Conservation (phyloP, 345 rosid species). For the Sonneratia alba region DNA sequence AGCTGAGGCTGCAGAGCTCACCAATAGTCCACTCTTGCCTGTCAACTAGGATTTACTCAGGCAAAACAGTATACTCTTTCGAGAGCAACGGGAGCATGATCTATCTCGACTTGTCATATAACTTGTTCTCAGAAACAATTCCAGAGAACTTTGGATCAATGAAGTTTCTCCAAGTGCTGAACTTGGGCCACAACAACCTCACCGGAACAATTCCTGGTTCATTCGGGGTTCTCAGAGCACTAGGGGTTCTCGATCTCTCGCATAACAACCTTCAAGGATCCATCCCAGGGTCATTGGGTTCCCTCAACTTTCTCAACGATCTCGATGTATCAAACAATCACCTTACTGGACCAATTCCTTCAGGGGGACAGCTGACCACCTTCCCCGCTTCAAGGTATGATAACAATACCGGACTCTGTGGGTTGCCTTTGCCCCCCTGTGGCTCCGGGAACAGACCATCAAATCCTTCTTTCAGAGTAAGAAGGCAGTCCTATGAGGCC, state of each 20-base stretch:
- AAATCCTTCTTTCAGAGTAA: slow-evolving; percentile 13
- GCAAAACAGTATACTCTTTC: slow-evolving; percentile 72
- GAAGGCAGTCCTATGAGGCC: slow-evolving; percentile 40
- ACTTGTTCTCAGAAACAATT: slow-evolving; percentile 52
- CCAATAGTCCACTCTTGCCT: slow-evolving; percentile 91
- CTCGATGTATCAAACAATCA: slow-evolving; percentile 92
- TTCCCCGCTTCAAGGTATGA: slow-evolving; percentile 75
- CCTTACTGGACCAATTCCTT: slow-evolving; percentile 74
- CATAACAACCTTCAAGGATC: slow-evolving; percentile 71
- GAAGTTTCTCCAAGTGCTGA: slow-evolving; percentile 77
- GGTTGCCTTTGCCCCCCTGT: slow-evolving; percentile 69
- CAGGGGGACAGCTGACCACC: slow-evolving; percentile 91
- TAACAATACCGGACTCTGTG: slow-evolving; percentile 91
- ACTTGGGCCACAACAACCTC: slow-evolving; percentile 77
- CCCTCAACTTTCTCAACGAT: slow-evolving; percentile 80
- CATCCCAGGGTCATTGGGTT: slow-evolving; percentile 64
- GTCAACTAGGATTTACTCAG: slow-evolving; percentile 73
- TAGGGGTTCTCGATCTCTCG: slow-evolving; percentile 93
- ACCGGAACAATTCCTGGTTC: slow-evolving; percentile 64
- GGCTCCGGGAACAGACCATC: slow-evolving; percentile 23
- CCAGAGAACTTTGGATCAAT: slow-evolving; percentile 60
- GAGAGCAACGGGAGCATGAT: slow-evolving; percentile 72
- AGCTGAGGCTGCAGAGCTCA: slow-evolving; percentile 49
- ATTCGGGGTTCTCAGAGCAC: slow-evolving; percentile 57
- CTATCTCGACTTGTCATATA: slow-evolving; percentile 84